phyloP scores from a whole-genome alignment of 176 grass and related monocot genomes.

The Areca catechu region DNA sequence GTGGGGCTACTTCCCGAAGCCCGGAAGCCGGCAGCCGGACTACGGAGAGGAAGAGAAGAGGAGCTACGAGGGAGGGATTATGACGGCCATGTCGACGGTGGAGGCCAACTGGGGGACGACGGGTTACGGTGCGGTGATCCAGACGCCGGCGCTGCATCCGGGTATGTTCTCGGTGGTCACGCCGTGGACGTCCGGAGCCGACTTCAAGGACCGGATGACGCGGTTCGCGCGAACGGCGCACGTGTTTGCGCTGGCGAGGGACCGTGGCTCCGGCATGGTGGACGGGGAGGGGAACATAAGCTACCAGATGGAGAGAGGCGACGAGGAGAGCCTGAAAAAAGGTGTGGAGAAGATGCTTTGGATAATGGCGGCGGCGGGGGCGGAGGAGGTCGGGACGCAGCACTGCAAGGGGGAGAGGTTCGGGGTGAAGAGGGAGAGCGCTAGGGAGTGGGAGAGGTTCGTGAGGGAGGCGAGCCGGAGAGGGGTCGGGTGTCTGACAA shows the following conservation, averaged over 20 bases:
- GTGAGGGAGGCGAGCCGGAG: not conserved
- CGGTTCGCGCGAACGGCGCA: slow-evolving; percentile 20
- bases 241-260: slow-evolving; percentile 13
- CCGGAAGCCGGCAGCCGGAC: not conserved
- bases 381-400: slow-evolving; percentile 19
- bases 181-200: slow-evolving; percentile 7
- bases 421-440: not conserved
- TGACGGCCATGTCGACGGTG: slow-evolving; percentile 10
- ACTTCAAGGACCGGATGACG: slow-evolving; percentile 17
- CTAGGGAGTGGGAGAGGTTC: too few relatives aligned
- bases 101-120: too few relatives aligned
- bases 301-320: slow-evolving; percentile 5
- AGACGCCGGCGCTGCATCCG: slow-evolving; percentile 21
- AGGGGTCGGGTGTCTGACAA: not conserved
- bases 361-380: slow-evolving; percentile 16
- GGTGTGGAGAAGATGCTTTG: slow-evolving; percentile 7
- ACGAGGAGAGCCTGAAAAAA: slow-evolving; percentile 3
- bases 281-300: not conserved
- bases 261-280: slow-evolving; percentile 6
- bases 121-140: slow-evolving; percentile 11
- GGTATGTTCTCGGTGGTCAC: slow-evolving; percentile 21
- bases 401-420: slow-evolving; percentile 12
- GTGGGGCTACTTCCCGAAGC: slow-evolving; percentile 18
- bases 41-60: not conserved
- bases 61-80: slow-evolving; percentile 15